These are phyloP conservation scores for Pyricularia grisea DNA, from an alignment of 2,329 filamentous ascomycete genomes.

Conservation along the genomic window DNA sequence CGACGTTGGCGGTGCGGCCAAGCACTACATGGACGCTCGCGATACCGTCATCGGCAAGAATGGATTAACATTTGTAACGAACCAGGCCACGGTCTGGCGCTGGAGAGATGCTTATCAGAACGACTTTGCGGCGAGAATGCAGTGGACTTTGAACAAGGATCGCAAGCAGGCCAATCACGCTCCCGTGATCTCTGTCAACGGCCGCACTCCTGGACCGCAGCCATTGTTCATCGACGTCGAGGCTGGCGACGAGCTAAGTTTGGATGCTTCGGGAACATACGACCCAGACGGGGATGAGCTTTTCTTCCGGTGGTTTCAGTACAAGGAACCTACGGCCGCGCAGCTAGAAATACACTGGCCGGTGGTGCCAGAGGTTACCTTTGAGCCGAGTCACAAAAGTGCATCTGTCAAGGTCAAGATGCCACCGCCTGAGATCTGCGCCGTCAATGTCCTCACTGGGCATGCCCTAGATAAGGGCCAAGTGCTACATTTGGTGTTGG, in stretches of 20 bases:
- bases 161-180: conserved; percentile 31
- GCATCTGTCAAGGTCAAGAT: conserved; percentile 23
- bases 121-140: conserved; percentile 31
- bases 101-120: conserved; percentile 30
- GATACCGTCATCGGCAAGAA: conserved; percentile 19
- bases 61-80: conserved; percentile 16
- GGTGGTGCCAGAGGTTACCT: conserved; percentile 19
- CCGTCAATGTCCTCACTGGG: conserved; percentile 22
- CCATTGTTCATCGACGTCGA: conserved; percentile 29
- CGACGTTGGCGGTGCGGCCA: conserved; percentile 16
- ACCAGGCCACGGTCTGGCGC: conserved; percentile 29
- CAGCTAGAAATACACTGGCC: conserved; percentile 26
- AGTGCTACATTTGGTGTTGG: conserved; percentile 37
- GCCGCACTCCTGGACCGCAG: conserved; percentile 21
- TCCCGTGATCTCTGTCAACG: conserved; percentile 33
- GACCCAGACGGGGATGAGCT: conserved; percentile 34
- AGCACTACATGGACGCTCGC: conserved; percentile 19
- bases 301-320: conserved; percentile 40
- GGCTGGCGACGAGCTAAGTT: conserved; percentile 25
- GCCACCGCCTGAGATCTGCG: conserved; percentile 30
- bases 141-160: conserved; percentile 21
- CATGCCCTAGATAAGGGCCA: conserved; percentile 28
- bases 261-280: conserved; percentile 35
- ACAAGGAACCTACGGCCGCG: conserved; percentile 24
- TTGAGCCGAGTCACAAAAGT: not conserved